These are phyloP conservation scores for Jimgerdemannia lactiflua DNA, from an alignment of 192 early-diverging fungal species.

Conservation along the genomic window DNA sequence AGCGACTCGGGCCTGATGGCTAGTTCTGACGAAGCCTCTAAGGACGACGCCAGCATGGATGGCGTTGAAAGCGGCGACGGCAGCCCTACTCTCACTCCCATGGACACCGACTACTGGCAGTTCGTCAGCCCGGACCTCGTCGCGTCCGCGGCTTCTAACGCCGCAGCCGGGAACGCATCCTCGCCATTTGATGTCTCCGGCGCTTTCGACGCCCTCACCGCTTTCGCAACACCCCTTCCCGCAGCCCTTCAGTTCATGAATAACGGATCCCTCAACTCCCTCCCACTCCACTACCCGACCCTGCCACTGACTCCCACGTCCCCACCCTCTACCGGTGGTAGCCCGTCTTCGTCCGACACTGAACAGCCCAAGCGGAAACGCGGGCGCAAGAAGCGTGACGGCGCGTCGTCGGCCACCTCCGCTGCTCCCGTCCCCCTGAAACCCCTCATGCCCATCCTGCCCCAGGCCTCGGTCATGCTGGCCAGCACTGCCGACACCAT, in stretches of 20 bases:
- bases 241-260: not conserved
- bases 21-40: not conserved
- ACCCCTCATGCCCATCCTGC: slow-evolving; percentile 2
- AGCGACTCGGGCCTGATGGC: not conserved
- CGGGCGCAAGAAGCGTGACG: slow-evolving; percentile 25
- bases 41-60: slow-evolving; percentile 1
- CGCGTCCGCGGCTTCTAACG: not conserved
- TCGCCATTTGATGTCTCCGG: not conserved
- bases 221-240: not conserved
- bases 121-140: not conserved
- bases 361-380: slow-evolving; percentile 28
- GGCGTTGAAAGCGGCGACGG: not conserved
- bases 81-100: not conserved
- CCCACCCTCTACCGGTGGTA: not conserved
- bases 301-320: not conserved
- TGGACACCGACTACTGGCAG: not conserved
- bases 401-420: not conserved
- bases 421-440: slow-evolving; percentile 25
- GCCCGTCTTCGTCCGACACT: slow-evolving; percentile 11
- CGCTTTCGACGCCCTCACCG: not conserved
- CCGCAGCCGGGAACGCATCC: not conserved
- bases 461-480: slow-evolving; percentile 18
- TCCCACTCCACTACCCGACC: not conserved
- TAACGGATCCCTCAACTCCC: not conserved
- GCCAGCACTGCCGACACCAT: slow-evolving; percentile 19